Evolutionary conservation across 2,329 filamentous ascomycete genomes (phyloP).

Genomic region (Akanthomyces dipterigenus): DNA sequence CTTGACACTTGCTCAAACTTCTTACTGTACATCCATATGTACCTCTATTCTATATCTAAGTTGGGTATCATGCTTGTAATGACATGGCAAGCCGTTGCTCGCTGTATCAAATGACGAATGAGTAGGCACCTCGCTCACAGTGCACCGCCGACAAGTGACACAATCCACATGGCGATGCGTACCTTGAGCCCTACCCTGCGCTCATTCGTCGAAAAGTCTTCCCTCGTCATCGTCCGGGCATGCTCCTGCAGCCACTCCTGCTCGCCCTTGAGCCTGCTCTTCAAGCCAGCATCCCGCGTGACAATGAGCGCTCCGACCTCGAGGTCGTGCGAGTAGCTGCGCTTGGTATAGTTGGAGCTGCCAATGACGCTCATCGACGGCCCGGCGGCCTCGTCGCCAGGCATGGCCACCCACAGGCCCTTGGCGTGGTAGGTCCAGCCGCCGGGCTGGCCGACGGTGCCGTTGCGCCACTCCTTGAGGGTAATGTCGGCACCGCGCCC

Average conservation of each 20-base stretch:
- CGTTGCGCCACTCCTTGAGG: conserved; percentile 82
- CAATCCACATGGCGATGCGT: conserved; percentile 88
- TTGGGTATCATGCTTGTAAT: neutral
- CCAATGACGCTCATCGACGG: conserved; percentile 80
- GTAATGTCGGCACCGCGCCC: conserved; percentile 52
- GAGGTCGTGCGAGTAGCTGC: conserved; percentile 86
- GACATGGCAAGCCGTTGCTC: neutral
- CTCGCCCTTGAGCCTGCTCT: conserved; percentile 68
- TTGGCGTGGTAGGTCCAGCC: conserved; percentile 99
- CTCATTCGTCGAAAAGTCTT: conserved; percentile 76
- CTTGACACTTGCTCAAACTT: neutral
- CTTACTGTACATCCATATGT: too few relatives aligned
- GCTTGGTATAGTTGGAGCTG: conserved; percentile 91
- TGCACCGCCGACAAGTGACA: conserved; percentile 78
- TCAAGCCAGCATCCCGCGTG: conserved; percentile 67
- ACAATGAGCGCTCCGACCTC: conserved; percentile 85
- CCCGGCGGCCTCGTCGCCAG: conserved; percentile 44
- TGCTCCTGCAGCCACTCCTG: conserved; percentile 73
- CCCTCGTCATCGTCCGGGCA: conserved; percentile 59
- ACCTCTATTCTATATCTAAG: neutral
- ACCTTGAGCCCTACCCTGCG: conserved; percentile 81
- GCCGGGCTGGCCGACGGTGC: conserved; percentile 69
- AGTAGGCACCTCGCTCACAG: conserved; percentile 43
- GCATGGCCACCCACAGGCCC: conserved; percentile 81
- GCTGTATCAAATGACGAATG: neutral